These are phyloP conservation scores for Handroanthus guayacan DNA, from an alignment of 257 asterid species.

Conservation along the genomic window DNA sequence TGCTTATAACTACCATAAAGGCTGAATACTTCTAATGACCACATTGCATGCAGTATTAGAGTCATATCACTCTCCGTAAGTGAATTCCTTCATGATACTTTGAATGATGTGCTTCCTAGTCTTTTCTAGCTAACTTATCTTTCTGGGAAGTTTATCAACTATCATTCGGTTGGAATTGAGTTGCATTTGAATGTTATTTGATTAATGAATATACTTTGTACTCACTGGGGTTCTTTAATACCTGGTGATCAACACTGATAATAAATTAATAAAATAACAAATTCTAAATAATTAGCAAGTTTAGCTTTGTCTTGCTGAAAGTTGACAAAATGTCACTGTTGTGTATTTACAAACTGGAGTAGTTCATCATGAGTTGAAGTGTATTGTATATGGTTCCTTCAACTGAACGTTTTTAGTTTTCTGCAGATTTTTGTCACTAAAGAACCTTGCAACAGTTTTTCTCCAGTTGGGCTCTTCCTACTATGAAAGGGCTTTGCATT, in stretches of 20 bases:
- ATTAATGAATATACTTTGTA: conserved; percentile 11
- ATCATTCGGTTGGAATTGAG: conserved; percentile 18
- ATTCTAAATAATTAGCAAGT: neutral
- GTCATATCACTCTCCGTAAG: neutral
- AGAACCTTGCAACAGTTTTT: conserved; percentile 89
- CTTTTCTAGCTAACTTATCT: conserved; percentile 9
- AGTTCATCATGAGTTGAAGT: conserved; percentile 5
- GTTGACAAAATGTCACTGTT: conserved; percentile 5
- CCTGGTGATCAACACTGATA: neutral
- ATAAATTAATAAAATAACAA: too few relatives aligned
- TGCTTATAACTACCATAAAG: conserved; percentile 3
- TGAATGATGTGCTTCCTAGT: conserved; percentile 8
- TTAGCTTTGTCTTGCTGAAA: conserved; percentile 12
- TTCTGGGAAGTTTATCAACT: conserved; percentile 16
- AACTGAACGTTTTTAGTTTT: conserved; percentile 27
- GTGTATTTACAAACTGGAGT: conserved; percentile 12
- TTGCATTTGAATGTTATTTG: neutral
- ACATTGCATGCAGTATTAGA: neutral
- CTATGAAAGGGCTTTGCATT: conserved; percentile 81
- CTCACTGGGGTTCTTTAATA: conserved; percentile 8
- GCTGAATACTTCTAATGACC: neutral
- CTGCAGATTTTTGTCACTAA: conserved; percentile 92
- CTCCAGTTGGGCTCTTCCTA: conserved; percentile 76
- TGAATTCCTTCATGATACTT: neutral
- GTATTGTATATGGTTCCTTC: neutral